These are phyloP conservation scores for Phytophthora hibernalis DNA, from an alignment of 352 stramenopile species.

Conservation along the genomic window DNA sequence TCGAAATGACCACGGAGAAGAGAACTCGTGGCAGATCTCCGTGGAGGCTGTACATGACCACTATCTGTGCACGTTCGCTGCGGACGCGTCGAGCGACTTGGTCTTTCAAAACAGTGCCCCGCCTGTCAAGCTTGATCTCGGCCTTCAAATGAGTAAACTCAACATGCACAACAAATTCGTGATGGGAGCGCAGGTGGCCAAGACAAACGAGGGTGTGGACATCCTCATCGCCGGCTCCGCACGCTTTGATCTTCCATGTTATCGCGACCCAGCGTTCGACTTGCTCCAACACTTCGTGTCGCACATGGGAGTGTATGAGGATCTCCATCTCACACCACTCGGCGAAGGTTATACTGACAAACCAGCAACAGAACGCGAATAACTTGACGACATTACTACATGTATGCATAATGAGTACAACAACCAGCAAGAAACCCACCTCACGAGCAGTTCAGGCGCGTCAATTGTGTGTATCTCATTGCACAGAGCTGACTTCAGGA, in stretches of 20 bases:
- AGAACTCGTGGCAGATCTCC: slow-evolving; percentile 53
- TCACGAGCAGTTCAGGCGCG: background rate
- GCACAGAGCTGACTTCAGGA: background rate
- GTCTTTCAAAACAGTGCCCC: slow-evolving; percentile 24
- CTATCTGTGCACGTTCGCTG: slow-evolving; percentile 55
- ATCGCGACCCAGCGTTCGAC: slow-evolving; percentile 41
- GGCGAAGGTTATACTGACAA: slow-evolving; percentile 20
- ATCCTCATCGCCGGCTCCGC: slow-evolving; percentile 52
- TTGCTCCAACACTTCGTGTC: slow-evolving; percentile 66
- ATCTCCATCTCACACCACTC: slow-evolving; percentile 53
- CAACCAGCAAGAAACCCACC: background rate
- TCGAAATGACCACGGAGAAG: slow-evolving; percentile 21
- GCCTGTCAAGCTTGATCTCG: slow-evolving; percentile 30
- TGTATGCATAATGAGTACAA: no score
- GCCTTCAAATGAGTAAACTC: slow-evolving; percentile 43
- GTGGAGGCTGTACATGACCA: slow-evolving; percentile 63
- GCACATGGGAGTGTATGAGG: slow-evolving; percentile 65
- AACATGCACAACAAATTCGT: slow-evolving; percentile 51
- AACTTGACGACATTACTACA: no score
- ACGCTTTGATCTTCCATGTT: slow-evolving; percentile 42
- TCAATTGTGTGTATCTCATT: no score
- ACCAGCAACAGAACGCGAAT: no score
- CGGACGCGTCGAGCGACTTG: slow-evolving; percentile 29
- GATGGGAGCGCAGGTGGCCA: slow-evolving; percentile 31
- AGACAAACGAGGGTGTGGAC: slow-evolving; percentile 32